These are phyloP conservation scores for Mycena galericulata DNA, from an alignment of 768 basidiomycete species.

Conservation along the genomic window DNA sequence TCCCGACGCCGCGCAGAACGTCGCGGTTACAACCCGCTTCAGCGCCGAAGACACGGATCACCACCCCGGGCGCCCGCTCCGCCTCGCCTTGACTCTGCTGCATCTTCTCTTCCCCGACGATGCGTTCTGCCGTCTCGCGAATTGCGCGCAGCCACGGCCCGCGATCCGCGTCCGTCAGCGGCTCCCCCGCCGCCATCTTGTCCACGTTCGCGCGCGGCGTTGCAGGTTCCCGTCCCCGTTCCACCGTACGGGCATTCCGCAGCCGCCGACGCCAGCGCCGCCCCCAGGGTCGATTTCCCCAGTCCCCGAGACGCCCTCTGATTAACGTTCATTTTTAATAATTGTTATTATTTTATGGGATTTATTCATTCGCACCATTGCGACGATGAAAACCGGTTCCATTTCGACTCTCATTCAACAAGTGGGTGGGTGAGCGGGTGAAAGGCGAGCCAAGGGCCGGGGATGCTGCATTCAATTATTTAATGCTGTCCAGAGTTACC, in stretches of 20 bases:
- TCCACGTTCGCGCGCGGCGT: conserved; percentile 80
- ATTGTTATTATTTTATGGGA: too few species aligned
- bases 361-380: conserved; percentile 43
- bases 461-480: background rate
- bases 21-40: conserved; percentile 85
- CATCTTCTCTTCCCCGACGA: conserved; percentile 43
- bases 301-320: conserved; percentile 85
- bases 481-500: too few species aligned
- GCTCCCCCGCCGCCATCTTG: conserved; percentile 86
- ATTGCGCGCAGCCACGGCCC: conserved; percentile 87
- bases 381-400: conserved; percentile 36
- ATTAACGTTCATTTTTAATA: too few species aligned
- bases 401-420: background rate
- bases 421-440: background rate
- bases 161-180: conserved; percentile 86
- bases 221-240: conserved; percentile 93
- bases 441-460: background rate
- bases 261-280: conserved; percentile 66
- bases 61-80: conserved; percentile 37
- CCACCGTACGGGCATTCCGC: conserved; percentile 80
- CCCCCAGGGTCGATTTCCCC: conserved; percentile 79
- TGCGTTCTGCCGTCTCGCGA: conserved; percentile 70
- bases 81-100: conserved; percentile 7
- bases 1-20: conserved; percentile 73
- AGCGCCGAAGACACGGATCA: conserved; percentile 91